Evolutionary conservation across 78 protist species (phyloP).

Genomic region (Protostelium mycophagum): DNA sequence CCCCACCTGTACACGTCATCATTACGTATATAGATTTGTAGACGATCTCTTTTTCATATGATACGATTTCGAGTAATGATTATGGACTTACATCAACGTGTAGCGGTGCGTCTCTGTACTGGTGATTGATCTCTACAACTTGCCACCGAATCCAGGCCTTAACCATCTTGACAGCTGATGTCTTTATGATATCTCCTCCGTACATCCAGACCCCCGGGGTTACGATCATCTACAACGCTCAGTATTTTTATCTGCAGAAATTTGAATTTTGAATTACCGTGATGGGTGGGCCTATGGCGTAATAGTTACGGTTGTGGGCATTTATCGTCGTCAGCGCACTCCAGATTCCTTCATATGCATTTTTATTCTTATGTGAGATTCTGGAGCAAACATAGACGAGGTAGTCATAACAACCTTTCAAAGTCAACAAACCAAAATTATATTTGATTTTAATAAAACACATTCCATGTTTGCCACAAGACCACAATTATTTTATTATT

Average conservation of each 20-base stretch:
- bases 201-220: background rate
- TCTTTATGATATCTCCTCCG: background rate
- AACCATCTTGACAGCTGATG: background rate
- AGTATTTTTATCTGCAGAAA: background rate
- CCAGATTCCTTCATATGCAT: background rate
- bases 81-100: too few species aligned
- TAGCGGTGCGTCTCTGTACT: too few species aligned
- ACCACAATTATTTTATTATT: too few species aligned
- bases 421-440: too few species aligned
- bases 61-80: too few species aligned
- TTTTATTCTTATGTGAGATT: background rate
- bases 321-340: background rate
- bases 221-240: background rate
- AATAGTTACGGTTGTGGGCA: background rate
- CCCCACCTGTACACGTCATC: background rate
- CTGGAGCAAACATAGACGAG: background rate
- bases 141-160: background rate
- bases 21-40: too few species aligned
- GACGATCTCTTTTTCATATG: too few species aligned
- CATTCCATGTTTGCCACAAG: too few species aligned
- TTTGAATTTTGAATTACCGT: background rate
- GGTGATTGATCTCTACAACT: background rate
- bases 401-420: background rate
- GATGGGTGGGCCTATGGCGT: too few species aligned
- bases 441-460: too few species aligned